A percentile compares a stretch with the other conserved stretches of the same genome.
Evolutionary conservation across 2,329 filamentous ascomycete genomes (phyloP).

Genomic region (Penicillium sp.): DNA sequence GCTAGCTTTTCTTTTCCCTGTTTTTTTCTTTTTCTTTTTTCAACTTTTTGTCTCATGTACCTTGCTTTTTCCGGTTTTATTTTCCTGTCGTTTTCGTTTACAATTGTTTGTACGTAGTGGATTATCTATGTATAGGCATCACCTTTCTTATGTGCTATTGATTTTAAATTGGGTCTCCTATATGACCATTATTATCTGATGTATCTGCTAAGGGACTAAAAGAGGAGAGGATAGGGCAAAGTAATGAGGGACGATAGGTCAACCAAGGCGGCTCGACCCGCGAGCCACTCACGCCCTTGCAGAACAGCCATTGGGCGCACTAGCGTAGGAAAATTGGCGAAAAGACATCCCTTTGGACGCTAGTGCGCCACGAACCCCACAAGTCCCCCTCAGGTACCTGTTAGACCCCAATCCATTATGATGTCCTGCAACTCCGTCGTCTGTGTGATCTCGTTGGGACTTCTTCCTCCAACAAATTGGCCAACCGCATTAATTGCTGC

Average conservation of each 20-base stretch:
- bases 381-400: background rate
- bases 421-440: background rate
- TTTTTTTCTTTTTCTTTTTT: background rate
- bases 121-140: background rate
- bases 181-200: background rate
- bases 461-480: background rate
- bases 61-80: background rate
- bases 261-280: conserved; percentile 18
- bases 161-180: background rate
- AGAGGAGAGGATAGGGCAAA: background rate
- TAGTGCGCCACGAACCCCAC: conserved; percentile 4
- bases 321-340: background rate
- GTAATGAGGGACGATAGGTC: conserved; percentile 4
- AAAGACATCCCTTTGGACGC: background rate
- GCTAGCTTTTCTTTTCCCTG: background rate
- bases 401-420: background rate
- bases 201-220: background rate
- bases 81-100: background rate
- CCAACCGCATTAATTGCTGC: conserved; percentile 7
- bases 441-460: background rate
- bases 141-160: background rate
- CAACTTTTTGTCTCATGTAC: too few species aligned
- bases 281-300: conserved; percentile 14
- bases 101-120: too few species aligned
- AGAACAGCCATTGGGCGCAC: background rate